These are phyloP conservation scores for Sanguinoderma infundibulare DNA, from an alignment of 1,284 basidiomycete species.

Conservation along the genomic window DNA sequence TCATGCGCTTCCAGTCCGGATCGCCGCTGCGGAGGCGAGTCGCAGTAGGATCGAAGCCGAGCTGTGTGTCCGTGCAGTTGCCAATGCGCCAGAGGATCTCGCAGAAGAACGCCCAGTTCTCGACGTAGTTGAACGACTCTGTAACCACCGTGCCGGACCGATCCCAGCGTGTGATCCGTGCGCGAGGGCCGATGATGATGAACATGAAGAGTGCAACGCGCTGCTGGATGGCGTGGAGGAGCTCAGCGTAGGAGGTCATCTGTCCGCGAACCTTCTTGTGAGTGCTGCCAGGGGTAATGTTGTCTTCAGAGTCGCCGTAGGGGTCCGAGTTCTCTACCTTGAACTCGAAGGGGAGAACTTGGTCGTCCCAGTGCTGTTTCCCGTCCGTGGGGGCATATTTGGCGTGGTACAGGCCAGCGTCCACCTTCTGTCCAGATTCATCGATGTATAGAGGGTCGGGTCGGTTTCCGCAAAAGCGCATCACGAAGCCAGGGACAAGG, in stretches of 20 bases:
- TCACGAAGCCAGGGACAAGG: neutral
- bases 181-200: neutral
- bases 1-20: neutral
- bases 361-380: neutral
- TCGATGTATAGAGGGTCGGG: neutral
- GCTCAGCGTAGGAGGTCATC: neutral
- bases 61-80: constrained; percentile 34
- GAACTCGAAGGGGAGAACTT: constrained; percentile 1
- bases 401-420: neutral
- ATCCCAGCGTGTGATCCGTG: constrained; percentile 4
- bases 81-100: constrained; percentile 24
- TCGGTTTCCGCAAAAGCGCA: neutral
- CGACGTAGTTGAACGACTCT: neutral
- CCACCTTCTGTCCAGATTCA: neutral
- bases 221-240: neutral
- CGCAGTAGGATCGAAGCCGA: constrained; percentile 20
- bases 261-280: neutral
- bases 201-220: neutral
- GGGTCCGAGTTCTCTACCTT: neutral
- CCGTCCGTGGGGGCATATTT: neutral
- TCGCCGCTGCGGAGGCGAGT: neutral
- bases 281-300: neutral
- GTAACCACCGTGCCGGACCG: constrained; percentile 4
- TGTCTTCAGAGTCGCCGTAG: neutral
- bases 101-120: neutral